phyloP scores from a whole-genome alignment of 371 early-diverging fungal genomes.

The Entomophthora muscae region DNA sequence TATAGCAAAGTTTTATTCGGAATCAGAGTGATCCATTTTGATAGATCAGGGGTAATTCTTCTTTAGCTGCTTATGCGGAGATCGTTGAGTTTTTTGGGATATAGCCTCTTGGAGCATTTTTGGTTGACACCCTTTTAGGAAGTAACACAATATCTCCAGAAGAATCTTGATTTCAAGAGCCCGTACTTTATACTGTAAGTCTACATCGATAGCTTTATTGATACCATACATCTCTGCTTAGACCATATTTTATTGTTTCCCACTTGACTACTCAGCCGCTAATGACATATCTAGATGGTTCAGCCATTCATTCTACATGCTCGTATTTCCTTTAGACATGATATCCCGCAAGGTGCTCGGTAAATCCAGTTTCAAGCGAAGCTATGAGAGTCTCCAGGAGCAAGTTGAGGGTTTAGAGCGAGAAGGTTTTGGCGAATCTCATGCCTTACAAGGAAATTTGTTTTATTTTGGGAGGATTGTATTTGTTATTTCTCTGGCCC shows the following conservation, averaged over 20 bases:
- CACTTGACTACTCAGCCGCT: no score
- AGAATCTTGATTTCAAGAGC: constrained; percentile 33
- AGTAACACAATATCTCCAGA: constrained; percentile 42
- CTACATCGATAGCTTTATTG: background rate
- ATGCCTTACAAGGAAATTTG: constrained; percentile 6
- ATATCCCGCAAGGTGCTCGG: constrained; percentile 12
- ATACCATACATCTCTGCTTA: no score
- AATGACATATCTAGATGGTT: constrained; percentile 41
- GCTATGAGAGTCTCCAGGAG: constrained; percentile 8
- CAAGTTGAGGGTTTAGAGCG: constrained; percentile 5
- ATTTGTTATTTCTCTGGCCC: constrained; percentile 25
- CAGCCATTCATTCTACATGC: constrained; percentile 47
- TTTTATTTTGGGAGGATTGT: constrained; percentile 18
- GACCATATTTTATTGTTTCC: background rate
- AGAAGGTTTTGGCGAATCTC: background rate
- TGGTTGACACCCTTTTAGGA: no score
- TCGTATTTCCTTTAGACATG: constrained; percentile 46
- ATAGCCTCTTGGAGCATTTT: no score
- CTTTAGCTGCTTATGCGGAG: no score
- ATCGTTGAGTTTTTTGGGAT: no score
- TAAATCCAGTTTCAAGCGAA: constrained; percentile 7
- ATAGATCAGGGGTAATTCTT: no score
- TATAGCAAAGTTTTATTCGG: no score
- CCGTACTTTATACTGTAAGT: constrained; percentile 64
- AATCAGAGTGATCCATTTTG: no score